Evolutionary conservation across 768 basidiomycete genomes (phyloP).

Genomic region (Boletus huronensis): DNA sequence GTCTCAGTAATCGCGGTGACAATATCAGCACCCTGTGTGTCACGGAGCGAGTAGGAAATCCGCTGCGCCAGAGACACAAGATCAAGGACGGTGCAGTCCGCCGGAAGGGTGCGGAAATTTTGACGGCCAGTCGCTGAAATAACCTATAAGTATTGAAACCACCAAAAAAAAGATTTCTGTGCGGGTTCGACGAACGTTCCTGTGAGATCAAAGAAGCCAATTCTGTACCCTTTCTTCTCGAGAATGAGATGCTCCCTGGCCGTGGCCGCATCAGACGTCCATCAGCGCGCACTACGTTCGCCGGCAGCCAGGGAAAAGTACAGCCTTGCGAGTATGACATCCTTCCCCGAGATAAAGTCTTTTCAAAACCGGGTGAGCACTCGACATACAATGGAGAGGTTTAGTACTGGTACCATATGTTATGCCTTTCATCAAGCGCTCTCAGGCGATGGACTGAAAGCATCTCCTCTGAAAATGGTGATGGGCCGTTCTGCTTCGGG

Average conservation of each 20-base stretch:
- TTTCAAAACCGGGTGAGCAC: no score
- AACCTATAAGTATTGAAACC: neutral
- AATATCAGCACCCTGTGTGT: neutral
- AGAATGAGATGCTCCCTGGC: constrained; percentile 8
- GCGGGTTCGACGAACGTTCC: constrained; percentile 6
- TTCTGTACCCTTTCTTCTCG: constrained; percentile 4
- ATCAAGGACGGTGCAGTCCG: constrained; percentile 4
- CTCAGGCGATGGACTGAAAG: constrained; percentile 5
- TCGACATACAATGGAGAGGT: neutral
- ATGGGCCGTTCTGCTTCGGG: neutral
- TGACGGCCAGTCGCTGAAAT: constrained; percentile 3
- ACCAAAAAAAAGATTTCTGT: neutral
- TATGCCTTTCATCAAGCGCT: constrained; percentile 7
- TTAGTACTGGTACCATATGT: constrained; percentile 4
- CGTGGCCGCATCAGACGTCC: neutral
- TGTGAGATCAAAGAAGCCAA: constrained; percentile 7
- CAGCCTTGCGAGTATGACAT: constrained; percentile 5
- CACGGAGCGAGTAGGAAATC: constrained; percentile 1
- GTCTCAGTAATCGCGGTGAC: constrained; percentile 13
- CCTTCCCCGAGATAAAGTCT: no score
- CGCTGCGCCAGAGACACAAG: constrained; percentile 9
- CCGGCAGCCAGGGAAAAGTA: constrained; percentile 10
- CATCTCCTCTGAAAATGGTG: constrained; percentile 10
- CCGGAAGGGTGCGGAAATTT: constrained; percentile 7
- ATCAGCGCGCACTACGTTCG: constrained; percentile 6